A percentile compares a stretch with the other conserved stretches of the same genome.
These are phyloP conservation scores for Fusarium pininemorale DNA, from an alignment of 2,329 filamentous ascomycete genomes.

Conservation along the genomic window DNA sequence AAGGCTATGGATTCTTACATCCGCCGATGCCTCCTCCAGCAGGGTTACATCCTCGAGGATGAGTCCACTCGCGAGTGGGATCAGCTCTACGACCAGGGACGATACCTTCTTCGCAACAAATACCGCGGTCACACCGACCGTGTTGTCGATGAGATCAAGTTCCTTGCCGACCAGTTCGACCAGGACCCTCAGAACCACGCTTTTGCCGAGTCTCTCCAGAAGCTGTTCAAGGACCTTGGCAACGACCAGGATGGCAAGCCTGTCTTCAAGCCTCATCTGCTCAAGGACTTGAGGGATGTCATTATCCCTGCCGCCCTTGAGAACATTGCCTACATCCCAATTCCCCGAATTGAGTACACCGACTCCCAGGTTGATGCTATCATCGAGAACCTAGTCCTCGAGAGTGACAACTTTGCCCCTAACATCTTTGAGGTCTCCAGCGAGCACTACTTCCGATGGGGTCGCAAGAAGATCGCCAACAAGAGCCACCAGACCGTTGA, in stretches of 20 bases:
- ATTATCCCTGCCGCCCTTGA: conserved; percentile 86
- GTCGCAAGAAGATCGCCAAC: conserved; percentile 85
- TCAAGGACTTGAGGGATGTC: conserved; percentile 88
- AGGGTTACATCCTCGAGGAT: conserved; percentile 91
- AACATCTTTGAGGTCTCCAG: conserved; percentile 88
- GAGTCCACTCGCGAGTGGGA: conserved; percentile 84
- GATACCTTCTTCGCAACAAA: conserved; percentile 86
- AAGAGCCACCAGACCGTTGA: conserved; percentile 84
- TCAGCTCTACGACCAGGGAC: conserved; percentile 82
- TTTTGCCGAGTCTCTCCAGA: conserved; percentile 79
- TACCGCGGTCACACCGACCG: conserved; percentile 88
- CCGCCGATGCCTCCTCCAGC: conserved; percentile 83
- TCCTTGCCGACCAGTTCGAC: conserved; percentile 88
- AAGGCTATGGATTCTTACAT: conserved; percentile 79
- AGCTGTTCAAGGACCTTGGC: conserved; percentile 88
- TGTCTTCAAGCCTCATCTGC: conserved; percentile 88
- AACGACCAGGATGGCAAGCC: conserved; percentile 85
- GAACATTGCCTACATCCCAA: conserved; percentile 86
- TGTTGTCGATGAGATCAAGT: conserved; percentile 89
- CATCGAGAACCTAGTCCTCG: conserved; percentile 93
- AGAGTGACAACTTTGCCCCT: conserved; percentile 96
- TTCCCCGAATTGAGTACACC: conserved; percentile 92
- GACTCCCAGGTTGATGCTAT: conserved; percentile 86
- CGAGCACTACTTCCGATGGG: conserved; percentile 96
- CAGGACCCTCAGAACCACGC: conserved; percentile 85